Conservation (phyloP, 345 rosid genomes). For the Chamaenerion angustifolium region DNA sequence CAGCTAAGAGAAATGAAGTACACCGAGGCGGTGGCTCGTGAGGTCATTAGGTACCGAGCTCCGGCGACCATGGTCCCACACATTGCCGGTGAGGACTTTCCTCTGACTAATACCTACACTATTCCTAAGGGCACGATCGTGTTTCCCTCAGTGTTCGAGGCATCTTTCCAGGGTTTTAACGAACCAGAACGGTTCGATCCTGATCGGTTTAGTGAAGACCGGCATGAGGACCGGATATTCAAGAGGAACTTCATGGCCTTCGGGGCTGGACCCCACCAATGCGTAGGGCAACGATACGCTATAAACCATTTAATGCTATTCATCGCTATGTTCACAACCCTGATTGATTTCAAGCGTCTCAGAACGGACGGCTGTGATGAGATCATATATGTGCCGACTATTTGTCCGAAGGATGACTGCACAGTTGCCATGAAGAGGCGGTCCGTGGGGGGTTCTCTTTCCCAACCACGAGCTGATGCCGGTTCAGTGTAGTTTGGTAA, state of each 20-base stretch:
- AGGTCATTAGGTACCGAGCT: conserved; percentile 53
- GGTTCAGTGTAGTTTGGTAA: too few relatives aligned
- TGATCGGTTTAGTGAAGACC: conserved; percentile 52
- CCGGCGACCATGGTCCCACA: conserved; percentile 90
- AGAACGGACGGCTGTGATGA: conserved; percentile 60
- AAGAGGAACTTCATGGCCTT: conserved; percentile 55
- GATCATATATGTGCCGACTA: conserved; percentile 60
- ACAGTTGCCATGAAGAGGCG: conserved; percentile 38
- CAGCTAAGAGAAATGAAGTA: conserved; percentile 62
- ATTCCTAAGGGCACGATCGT: conserved; percentile 71
- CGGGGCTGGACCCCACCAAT: conserved; percentile 85
- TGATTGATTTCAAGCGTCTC: conserved; percentile 46
- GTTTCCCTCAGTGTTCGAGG: conserved; percentile 71
- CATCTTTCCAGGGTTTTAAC: conserved; percentile 42
- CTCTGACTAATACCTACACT: conserved; percentile 51
- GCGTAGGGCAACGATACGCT: conserved; percentile 88
- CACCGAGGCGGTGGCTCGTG: conserved; percentile 83
- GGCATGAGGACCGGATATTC: conserved; percentile 21
- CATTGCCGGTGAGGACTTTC: conserved; percentile 52
- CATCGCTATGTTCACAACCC: conserved; percentile 48
- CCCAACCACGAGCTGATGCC: not conserved
- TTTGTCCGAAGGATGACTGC: conserved; percentile 75
- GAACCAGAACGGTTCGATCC: conserved; percentile 77
- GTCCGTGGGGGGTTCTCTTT: conserved; percentile 11
- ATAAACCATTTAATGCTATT: conserved; percentile 63